A percentile compares a stretch with the other conserved stretches of the same genome.
Conservation (phyloP, 23 red algal species). For the Gracilaria vermiculophylla region DNA sequence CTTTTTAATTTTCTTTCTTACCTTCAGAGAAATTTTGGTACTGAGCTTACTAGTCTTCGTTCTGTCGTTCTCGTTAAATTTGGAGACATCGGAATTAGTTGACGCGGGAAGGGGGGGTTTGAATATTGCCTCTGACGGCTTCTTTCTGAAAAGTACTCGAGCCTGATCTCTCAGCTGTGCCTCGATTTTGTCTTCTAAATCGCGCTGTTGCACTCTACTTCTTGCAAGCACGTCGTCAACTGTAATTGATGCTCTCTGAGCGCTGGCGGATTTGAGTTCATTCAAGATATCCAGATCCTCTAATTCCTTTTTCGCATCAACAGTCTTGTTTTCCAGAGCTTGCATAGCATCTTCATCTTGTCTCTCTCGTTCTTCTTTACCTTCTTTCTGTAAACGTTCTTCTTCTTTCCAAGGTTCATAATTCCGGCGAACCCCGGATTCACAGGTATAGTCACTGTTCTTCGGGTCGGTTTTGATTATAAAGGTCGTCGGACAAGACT, state of each 20-base stretch:
- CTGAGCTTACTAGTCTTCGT: not conserved
- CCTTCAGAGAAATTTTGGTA: not conserved
- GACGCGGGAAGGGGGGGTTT: not conserved
- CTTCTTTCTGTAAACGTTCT: conserved; percentile 49
- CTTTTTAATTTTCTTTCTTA: conserved; percentile 18
- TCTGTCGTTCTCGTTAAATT: not conserved
- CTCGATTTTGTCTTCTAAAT: not conserved
- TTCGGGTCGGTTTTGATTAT: conserved; percentile 85
- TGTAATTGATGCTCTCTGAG: conserved; percentile 21
- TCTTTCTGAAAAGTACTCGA: not conserved
- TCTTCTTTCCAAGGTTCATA: conserved; percentile 80
- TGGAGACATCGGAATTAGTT: not conserved
- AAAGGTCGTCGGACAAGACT: conserved; percentile 74
- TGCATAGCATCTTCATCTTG: conserved; percentile 86
- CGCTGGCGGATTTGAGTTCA: conserved; percentile 50
- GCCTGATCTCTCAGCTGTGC: conserved; percentile 9
- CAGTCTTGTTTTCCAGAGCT: conserved; percentile 77
- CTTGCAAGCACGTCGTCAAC: conserved; percentile 32
- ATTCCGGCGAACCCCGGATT: conserved; percentile 77
- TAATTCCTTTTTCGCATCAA: conserved; percentile 76
- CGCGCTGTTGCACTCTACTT: not conserved
- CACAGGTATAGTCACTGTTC: conserved; percentile 85
- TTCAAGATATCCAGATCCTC: conserved; percentile 78
- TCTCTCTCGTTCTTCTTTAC: conserved; percentile 38
- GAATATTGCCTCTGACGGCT: not conserved